These are phyloP conservation scores for Talaromyces sp. DNA, from an alignment of 2,329 filamentous ascomycete species.

Conservation along the genomic window DNA sequence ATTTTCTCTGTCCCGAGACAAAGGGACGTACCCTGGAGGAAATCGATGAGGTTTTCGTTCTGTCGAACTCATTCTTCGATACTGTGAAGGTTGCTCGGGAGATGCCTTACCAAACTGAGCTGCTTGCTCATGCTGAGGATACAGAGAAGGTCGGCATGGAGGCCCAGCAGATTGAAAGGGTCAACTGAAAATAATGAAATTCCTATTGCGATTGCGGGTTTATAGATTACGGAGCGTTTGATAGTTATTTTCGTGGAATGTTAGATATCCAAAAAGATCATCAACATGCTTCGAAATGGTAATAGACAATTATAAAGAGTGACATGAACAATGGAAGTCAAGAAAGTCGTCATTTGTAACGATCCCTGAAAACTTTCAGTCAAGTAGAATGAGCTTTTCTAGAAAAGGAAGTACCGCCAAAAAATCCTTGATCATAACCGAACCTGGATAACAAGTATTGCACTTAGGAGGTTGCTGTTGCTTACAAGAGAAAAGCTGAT, in stretches of 20 bases:
- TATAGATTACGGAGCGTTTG: not conserved
- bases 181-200: not conserved
- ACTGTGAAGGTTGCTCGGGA: constrained; percentile 22
- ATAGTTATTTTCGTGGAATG: not conserved
- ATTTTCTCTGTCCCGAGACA: constrained; percentile 43
- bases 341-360: too few relatives aligned
- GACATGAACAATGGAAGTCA: too few relatives aligned
- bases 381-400: too few relatives aligned
- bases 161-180: not conserved
- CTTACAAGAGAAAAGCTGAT: too few relatives aligned
- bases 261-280: too few relatives aligned
- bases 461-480: too few relatives aligned
- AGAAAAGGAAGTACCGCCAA: too few relatives aligned
- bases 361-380: too few relatives aligned
- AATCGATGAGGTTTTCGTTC: constrained; percentile 41
- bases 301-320: too few relatives aligned
- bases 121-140: constrained; percentile 3
- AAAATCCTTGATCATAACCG: too few relatives aligned
- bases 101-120: constrained; percentile 23
- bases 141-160: constrained; percentile 1
- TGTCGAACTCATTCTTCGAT: constrained; percentile 32
- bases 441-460: too few relatives aligned
- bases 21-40: constrained; percentile 42
- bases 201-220: not conserved
- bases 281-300: too few relatives aligned